phyloP scores from a whole-genome alignment of 768 basidiomycete species.

The Sarcomyxa edulis region DNA sequence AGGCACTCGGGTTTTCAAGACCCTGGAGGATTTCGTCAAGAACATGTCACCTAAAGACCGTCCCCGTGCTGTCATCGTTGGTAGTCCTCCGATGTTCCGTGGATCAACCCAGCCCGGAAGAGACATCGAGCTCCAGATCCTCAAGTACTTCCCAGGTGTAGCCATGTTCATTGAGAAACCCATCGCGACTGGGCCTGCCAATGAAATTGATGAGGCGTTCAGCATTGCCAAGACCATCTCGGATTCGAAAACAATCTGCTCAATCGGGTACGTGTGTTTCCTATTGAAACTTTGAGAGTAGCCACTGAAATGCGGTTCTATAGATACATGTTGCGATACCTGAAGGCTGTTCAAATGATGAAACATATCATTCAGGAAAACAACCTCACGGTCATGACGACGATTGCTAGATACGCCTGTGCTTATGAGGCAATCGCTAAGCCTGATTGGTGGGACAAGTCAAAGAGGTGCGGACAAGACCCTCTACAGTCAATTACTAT shows the following conservation, averaged over 20 bases:
- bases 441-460: slow-evolving; percentile 92
- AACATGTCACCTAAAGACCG: slow-evolving; percentile 57
- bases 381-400: slow-evolving; percentile 91
- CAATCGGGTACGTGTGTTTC: slow-evolving; percentile 63
- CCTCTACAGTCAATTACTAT: slow-evolving; percentile 2
- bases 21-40: slow-evolving; percentile 79
- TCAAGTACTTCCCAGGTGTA: slow-evolving; percentile 83
- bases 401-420: slow-evolving; percentile 90
- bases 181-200: slow-evolving; percentile 71
- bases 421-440: slow-evolving; percentile 79
- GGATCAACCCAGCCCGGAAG: slow-evolving; percentile 70
- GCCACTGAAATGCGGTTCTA: slow-evolving; percentile 3
- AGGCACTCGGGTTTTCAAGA: slow-evolving; percentile 79
- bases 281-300: neutral
- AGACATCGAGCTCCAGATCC: slow-evolving; percentile 84
- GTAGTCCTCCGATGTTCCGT: slow-evolving; percentile 91
- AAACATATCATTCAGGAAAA: slow-evolving; percentile 94
- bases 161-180: slow-evolving; percentile 94
- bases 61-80: slow-evolving; percentile 83
- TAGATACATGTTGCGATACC: slow-evolving; percentile 91
- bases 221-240: slow-evolving; percentile 67
- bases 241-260: slow-evolving; percentile 72
- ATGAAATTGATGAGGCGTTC: slow-evolving; percentile 65
- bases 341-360: slow-evolving; percentile 94
- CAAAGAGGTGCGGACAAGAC: slow-evolving; percentile 50